Percentiles rank a stretch among this genome's conserved stretches.
phyloP scores from a whole-genome alignment of 164 flowering plant genomes.

The Dillenia turbinata region DNA sequence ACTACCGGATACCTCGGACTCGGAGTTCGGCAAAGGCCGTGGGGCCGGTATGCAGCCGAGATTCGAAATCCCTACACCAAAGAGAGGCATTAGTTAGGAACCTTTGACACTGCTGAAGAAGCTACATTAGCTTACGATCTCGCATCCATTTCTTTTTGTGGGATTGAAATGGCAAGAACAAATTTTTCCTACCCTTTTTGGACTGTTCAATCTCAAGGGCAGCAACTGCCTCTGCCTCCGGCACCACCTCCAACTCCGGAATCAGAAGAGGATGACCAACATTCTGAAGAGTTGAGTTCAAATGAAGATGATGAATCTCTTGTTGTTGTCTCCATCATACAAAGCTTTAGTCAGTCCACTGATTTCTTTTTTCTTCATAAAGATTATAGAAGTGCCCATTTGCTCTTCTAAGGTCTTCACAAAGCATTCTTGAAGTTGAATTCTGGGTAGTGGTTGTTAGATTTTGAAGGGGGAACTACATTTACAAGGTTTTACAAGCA shows the following conservation, averaged over 20 bases:
- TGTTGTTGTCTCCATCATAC: slow-evolving; percentile 30
- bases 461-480: too few relatives aligned
- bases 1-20: slow-evolving; percentile 19
- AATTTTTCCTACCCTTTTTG: slow-evolving; percentile 26
- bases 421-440: too few relatives aligned
- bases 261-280: slow-evolving; percentile 6
- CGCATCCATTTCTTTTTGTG: slow-evolving; percentile 30
- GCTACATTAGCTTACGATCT: slow-evolving; percentile 37
- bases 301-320: slow-evolving; percentile 29
- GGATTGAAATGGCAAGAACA: slow-evolving; percentile 28
- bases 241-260: slow-evolving; percentile 16
- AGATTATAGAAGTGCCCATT: too few relatives aligned
- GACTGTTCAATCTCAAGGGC: slow-evolving; percentile 7
- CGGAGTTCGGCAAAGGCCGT: slow-evolving; percentile 31
- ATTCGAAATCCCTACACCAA: slow-evolving; percentile 32
- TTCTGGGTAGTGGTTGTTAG: too few relatives aligned
- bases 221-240: slow-evolving; percentile 7
- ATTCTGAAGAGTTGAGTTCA: neutral
- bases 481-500: too few relatives aligned
- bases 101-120: slow-evolving; percentile 32
- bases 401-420: too few relatives aligned
- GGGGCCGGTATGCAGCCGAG: slow-evolving; percentile 35
- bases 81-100: slow-evolving; percentile 33
- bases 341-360: slow-evolving; percentile 19
- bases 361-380: slow-evolving; percentile 9